Conservation (phyloP, 2,329 filamentous ascomycete species). For the Exophiala spinifera region DNA sequence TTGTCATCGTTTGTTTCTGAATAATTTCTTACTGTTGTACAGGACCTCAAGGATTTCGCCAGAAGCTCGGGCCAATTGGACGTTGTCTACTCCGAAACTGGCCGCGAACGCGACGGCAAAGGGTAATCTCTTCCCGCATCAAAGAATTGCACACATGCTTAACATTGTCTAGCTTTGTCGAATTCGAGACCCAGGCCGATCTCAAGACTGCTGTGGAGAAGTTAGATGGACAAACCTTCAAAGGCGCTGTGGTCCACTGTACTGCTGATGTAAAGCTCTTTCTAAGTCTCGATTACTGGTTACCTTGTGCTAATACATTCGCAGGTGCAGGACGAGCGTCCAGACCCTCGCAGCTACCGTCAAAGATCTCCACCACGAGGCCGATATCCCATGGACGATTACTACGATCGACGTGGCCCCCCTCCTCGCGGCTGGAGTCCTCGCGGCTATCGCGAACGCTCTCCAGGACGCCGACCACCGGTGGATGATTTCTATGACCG, state of each 20-base stretch:
- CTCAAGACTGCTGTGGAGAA: slow-evolving; percentile 90
- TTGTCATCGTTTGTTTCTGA: not conserved
- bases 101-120: slow-evolving; percentile 85
- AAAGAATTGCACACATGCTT: slow-evolving; percentile 22
- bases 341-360: slow-evolving; percentile 60
- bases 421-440: slow-evolving; percentile 80
- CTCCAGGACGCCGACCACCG: slow-evolving; percentile 56
- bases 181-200: slow-evolving; percentile 91
- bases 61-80: slow-evolving; percentile 86
- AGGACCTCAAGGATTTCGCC: slow-evolving; percentile 99
- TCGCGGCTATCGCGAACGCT: slow-evolving; percentile 82
- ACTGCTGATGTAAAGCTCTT: slow-evolving; percentile 72
- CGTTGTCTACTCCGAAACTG: slow-evolving; percentile 96
- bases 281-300: slow-evolving; percentile 4
- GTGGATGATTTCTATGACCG: slow-evolving; percentile 87
- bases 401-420: slow-evolving; percentile 80
- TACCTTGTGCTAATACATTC: slow-evolving; percentile 24
- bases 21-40: slow-evolving; percentile 16
- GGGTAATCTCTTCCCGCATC: slow-evolving; percentile 56
- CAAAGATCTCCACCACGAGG: slow-evolving; percentile 75
- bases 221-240: slow-evolving; percentile 89
- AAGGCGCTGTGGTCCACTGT: slow-evolving; percentile 81
- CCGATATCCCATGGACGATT: slow-evolving; percentile 67
- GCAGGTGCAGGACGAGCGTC: slow-evolving; percentile 76
- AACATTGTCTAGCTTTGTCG: slow-evolving; percentile 70